phyloP scores from a whole-genome alignment of 495 filamentous ascomycete species.

The Aspergillus incahuasiensis region DNA sequence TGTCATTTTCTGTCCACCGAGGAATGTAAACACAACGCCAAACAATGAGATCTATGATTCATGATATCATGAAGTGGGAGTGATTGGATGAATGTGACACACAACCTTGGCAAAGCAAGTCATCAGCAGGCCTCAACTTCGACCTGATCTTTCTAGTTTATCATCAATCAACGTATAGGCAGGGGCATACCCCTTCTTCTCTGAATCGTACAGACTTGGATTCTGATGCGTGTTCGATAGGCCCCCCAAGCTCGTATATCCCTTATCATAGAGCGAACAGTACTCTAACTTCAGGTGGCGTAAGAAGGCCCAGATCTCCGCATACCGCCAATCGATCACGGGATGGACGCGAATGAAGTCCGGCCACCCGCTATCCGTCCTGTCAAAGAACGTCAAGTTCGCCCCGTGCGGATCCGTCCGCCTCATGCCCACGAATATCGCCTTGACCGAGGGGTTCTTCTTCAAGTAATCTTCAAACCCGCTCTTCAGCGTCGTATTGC shows the following conservation, averaged over 20 bases:
- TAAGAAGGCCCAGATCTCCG: constrained; percentile 92
- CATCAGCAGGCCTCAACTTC: constrained; percentile 47
- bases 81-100: background rate
- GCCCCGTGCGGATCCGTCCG: constrained; percentile 89
- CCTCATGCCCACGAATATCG: constrained; percentile 88
- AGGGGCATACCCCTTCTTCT: constrained; percentile 56
- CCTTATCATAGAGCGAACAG: constrained; percentile 78
- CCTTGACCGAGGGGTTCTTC: constrained; percentile 58
- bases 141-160: constrained; percentile 76
- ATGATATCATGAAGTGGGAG: background rate
- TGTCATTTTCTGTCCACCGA: background rate
- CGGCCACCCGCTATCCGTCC: constrained; percentile 88
- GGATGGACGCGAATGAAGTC: constrained; percentile 90
- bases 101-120: background rate
- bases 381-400: constrained; percentile 70
- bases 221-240: constrained; percentile 89
- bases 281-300: constrained; percentile 72
- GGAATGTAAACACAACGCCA: constrained; percentile 3
- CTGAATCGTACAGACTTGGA: constrained; percentile 56
- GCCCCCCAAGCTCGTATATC: constrained; percentile 84
- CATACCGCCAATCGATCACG: constrained; percentile 96
- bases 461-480: constrained; percentile 75
- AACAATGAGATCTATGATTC: constrained; percentile 4
- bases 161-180: constrained; percentile 86
- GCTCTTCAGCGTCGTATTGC: constrained; percentile 44